Evolutionary conservation across 2,329 filamentous ascomycete species (phyloP).

Genomic region (Tolypocladium ophioglossoides): DNA sequence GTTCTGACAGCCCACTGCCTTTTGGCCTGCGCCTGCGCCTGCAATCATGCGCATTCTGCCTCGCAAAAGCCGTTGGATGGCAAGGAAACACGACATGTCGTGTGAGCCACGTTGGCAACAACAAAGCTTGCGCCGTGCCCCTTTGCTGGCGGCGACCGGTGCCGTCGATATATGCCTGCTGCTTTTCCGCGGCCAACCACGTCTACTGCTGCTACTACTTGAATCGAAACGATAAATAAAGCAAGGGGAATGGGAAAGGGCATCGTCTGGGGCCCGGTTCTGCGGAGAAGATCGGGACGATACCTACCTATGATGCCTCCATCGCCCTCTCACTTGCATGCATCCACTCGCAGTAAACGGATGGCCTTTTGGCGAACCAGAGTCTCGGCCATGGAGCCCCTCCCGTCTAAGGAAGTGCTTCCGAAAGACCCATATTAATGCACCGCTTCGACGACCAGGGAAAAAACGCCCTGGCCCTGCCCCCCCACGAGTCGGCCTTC

Average conservation of each 20-base stretch:
- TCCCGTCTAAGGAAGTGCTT: neutral
- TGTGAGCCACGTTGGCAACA: neutral
- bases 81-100: neutral
- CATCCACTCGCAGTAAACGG: neutral
- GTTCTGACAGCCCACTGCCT: neutral
- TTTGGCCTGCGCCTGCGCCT: neutral
- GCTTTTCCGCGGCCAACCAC: neutral
- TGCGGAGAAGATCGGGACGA: neutral
- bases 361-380: neutral
- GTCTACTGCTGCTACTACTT: neutral
- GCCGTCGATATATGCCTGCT: neutral
- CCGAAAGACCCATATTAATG: neutral
- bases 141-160: neutral
- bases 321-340: too few relatives aligned
- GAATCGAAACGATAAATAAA: too few relatives aligned
- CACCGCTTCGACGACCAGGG: neutral
- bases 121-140: neutral
- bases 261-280: too few relatives aligned
- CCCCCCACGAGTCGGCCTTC: neutral
- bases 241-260: neutral
- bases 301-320: too few relatives aligned
- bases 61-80: neutral
- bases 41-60: neutral
- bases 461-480: neutral
- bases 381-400: neutral